phyloP scores from a whole-genome alignment of 768 basidiomycete genomes.

The Lepiota venenata region DNA sequence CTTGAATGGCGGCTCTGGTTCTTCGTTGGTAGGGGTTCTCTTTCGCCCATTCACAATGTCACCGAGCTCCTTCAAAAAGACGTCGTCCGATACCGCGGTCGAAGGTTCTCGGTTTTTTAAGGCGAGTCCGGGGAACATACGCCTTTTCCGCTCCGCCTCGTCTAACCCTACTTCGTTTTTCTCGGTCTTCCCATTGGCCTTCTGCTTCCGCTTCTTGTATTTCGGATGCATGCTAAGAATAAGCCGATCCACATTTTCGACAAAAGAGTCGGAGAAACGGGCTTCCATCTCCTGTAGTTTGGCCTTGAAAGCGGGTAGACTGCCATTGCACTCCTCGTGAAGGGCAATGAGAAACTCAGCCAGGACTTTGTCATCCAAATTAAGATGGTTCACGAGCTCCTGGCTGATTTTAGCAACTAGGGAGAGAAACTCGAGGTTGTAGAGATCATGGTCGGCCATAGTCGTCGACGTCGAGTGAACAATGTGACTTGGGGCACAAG shows the following conservation, averaged over 20 bases:
- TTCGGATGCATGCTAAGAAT: constrained; percentile 95
- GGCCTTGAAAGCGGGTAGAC: constrained; percentile 74
- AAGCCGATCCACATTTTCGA: constrained; percentile 92
- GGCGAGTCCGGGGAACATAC: constrained; percentile 89
- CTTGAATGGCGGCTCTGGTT: constrained; percentile 52
- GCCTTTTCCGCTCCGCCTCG: constrained; percentile 75
- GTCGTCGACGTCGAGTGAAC: constrained; percentile 8
- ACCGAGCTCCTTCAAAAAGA: constrained; percentile 84
- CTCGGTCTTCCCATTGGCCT: constrained; percentile 35
- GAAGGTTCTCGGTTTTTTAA: constrained; percentile 71
- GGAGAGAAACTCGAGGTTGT: constrained; percentile 91
- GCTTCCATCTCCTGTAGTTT: constrained; percentile 77
- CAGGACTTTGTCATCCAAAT: constrained; percentile 84
- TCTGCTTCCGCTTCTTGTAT: constrained; percentile 70
- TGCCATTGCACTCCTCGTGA: constrained; percentile 76
- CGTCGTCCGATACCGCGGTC: constrained; percentile 65
- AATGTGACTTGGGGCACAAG: background rate
- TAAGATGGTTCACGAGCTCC: constrained; percentile 87
- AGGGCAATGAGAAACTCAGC: constrained; percentile 94
- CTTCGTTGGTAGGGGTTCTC: constrained; percentile 21
- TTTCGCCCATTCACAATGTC: constrained; percentile 84
- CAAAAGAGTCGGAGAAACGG: constrained; percentile 84
- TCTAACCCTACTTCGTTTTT: constrained; percentile 32
- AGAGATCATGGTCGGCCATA: constrained; percentile 77
- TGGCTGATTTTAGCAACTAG: constrained; percentile 89